phyloP scores from a whole-genome alignment of 257 asterid species.

The Ligustrum vulgare region DNA sequence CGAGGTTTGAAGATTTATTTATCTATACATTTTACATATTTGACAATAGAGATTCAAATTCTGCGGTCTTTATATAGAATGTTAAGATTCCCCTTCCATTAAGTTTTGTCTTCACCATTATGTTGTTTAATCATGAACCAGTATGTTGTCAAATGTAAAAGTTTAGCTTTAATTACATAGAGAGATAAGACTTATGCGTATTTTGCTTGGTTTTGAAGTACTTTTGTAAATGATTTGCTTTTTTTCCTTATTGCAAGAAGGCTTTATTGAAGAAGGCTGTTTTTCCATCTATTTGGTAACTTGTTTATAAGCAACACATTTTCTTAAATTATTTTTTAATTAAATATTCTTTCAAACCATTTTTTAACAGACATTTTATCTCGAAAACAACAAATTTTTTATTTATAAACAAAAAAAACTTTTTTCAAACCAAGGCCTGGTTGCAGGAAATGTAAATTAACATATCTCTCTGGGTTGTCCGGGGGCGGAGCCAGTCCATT shows the following conservation, averaged over 20 bases:
- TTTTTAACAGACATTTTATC: no score
- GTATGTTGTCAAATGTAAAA: neutral
- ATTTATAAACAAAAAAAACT: no score
- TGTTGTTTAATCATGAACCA: neutral
- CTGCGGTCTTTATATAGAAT: conserved; percentile 15
- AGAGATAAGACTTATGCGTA: neutral
- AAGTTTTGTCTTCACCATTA: neutral
- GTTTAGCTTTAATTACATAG: neutral
- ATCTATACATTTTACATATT: conserved; percentile 34
- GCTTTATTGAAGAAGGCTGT: neutral
- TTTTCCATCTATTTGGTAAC: no score
- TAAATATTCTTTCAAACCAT: no score
- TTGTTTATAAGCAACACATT: no score
- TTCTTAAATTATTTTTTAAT: no score
- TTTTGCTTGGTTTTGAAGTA: neutral
- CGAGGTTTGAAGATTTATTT: conserved; percentile 16
- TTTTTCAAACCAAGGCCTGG: no score
- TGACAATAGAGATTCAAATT: conserved; percentile 18
- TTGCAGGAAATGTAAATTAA: neutral
- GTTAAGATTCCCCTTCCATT: neutral
- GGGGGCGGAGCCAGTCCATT: no score
- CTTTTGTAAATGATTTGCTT: neutral
- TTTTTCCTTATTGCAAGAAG: neutral
- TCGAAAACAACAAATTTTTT: no score
- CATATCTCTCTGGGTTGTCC: neutral